A percentile compares a stretch with the other conserved stretches of the same genome.
phyloP scores from a whole-genome alignment of 305 asterid genomes.

The Petunia hybrid region DNA sequence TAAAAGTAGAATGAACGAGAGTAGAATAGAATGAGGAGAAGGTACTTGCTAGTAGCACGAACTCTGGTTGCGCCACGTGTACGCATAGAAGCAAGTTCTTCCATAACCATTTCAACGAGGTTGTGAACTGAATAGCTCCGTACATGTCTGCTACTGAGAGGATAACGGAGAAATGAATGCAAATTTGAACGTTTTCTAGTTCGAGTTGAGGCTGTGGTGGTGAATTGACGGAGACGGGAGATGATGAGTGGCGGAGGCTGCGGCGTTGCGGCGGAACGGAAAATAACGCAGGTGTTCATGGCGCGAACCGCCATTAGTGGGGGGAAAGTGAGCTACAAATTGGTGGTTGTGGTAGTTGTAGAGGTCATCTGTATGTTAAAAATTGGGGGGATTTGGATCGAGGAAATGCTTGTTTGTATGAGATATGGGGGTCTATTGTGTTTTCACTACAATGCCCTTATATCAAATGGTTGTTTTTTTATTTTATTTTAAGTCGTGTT shows the following conservation, averaged over 20 bases:
- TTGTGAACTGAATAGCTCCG: constrained; percentile 70
- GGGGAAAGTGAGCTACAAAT: neutral
- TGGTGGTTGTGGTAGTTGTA: constrained; percentile 2
- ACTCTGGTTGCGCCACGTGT: constrained; percentile 47
- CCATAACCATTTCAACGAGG: constrained; percentile 60
- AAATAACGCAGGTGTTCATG: constrained; percentile 59
- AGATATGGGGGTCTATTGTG: no score
- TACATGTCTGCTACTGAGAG: constrained; percentile 44
- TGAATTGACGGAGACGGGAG: constrained; percentile 51
- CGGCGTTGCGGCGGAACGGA: constrained; percentile 75
- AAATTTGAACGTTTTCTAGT: constrained; percentile 1
- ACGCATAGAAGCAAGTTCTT: constrained; percentile 60
- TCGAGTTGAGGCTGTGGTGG: constrained; percentile 33
- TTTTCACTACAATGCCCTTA: no score
- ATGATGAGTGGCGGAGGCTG: constrained; percentile 47
- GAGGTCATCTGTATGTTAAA: neutral
- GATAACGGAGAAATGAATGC: constrained; percentile 46
- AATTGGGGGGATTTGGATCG: neutral
- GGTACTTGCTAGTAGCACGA: constrained; percentile 76
- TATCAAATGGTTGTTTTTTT: no score
- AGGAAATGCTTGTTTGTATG: neutral
- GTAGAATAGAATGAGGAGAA: neutral
- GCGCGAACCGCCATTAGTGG: constrained; percentile 72
- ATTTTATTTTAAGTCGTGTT: no score
- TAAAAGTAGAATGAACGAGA: no score